phyloP scores from a whole-genome alignment of 805 yeast species.

The Saccharomycopsis schoenii region DNA sequence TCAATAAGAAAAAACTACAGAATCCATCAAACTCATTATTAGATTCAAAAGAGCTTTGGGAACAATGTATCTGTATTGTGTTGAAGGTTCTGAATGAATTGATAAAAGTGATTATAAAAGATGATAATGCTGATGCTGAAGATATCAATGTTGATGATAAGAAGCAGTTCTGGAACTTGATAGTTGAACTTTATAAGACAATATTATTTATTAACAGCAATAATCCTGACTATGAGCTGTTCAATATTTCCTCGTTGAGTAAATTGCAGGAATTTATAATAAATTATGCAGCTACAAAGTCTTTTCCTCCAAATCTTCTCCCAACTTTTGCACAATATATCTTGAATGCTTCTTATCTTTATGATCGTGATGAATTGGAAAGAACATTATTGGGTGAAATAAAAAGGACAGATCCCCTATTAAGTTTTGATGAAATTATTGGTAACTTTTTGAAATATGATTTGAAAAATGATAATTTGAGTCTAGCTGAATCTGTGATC shows the following conservation, averaged over 20 bases:
- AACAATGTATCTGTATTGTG: slow-evolving; percentile 36
- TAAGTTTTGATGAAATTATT: slow-evolving; percentile 29
- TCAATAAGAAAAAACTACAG: slow-evolving; percentile 19
- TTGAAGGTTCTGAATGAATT: slow-evolving; percentile 28
- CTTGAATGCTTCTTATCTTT: slow-evolving; percentile 51
- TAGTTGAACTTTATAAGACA: slow-evolving; percentile 32
- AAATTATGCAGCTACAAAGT: slow-evolving; percentile 28
- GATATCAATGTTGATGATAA: slow-evolving; percentile 7
- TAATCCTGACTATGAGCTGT: slow-evolving; percentile 31
- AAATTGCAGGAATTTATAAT: slow-evolving; percentile 33
- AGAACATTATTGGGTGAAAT: slow-evolving; percentile 24
- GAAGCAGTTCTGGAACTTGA: slow-evolving; percentile 29
- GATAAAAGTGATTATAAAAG: slow-evolving; percentile 21
- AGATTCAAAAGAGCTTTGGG: slow-evolving; percentile 41
- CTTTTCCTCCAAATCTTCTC: slow-evolving; percentile 27
- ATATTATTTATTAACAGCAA: slow-evolving; percentile 29
- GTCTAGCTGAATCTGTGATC: slow-evolving; percentile 36
- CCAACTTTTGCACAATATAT: slow-evolving; percentile 37
- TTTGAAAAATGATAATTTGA: slow-evolving; percentile 49
- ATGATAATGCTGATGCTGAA: slow-evolving; percentile 8
- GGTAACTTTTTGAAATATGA: slow-evolving; percentile 31
- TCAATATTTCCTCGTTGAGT: slow-evolving; percentile 37
- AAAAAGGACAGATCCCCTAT: not conserved
- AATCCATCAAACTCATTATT: slow-evolving; percentile 10
- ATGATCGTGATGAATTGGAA: slow-evolving; percentile 49